Evolutionary conservation across 306 rosid genomes (phyloP).

Genomic region (Rosa multiflora): DNA sequence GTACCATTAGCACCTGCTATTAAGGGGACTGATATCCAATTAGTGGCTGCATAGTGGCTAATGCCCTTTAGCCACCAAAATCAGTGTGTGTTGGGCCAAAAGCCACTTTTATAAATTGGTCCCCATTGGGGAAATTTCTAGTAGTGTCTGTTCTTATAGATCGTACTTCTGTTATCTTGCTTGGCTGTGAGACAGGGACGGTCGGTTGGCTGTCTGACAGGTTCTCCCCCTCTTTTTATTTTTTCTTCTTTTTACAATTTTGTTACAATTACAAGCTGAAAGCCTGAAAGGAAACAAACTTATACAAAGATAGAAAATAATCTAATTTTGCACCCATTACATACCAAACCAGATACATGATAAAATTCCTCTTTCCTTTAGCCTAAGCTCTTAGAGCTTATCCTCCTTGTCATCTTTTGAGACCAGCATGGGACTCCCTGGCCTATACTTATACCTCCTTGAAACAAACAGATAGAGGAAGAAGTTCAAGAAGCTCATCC

Average conservation of each 20-base stretch:
- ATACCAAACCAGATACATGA: background rate
- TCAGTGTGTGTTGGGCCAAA: too few relatives aligned
- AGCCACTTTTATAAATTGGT: too few relatives aligned
- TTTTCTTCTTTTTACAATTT: background rate
- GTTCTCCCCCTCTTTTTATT: background rate
- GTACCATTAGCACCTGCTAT: too few relatives aligned
- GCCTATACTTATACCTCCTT: slow-evolving; percentile 68
- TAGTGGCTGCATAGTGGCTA: too few relatives aligned
- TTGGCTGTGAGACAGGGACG: background rate
- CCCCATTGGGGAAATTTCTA: too few relatives aligned
- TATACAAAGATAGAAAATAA: background rate
- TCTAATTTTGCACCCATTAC: background rate
- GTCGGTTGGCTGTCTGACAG: background rate
- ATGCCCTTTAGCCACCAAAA: too few relatives aligned
- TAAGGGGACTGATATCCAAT: too few relatives aligned
- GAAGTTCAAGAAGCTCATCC: slow-evolving; percentile 72
- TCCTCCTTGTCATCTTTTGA: slow-evolving; percentile 26
- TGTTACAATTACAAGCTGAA: background rate
- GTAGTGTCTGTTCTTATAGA: too few relatives aligned
- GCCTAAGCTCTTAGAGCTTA: background rate
- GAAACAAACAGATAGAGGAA: slow-evolving; percentile 56
- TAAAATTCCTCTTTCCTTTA: background rate
- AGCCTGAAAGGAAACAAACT: background rate
- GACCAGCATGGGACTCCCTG: slow-evolving; percentile 28
- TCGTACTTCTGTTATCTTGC: too few relatives aligned